Evolutionary conservation across 2,329 filamentous ascomycete genomes (phyloP).

Genomic region (Zarea fungicola): DNA sequence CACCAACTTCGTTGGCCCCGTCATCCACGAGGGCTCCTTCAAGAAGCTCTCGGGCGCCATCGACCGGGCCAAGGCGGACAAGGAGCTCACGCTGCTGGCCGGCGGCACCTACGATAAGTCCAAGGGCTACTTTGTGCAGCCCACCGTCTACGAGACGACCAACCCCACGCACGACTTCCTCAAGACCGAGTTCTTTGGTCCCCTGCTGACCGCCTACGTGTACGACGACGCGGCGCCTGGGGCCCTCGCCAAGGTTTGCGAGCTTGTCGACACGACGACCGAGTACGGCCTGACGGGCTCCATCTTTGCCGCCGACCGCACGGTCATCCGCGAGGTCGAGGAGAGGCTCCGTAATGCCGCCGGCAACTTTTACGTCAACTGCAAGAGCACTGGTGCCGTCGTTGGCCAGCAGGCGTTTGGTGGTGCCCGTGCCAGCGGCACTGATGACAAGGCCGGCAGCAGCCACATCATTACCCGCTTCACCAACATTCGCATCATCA

Average conservation of each 20-base stretch:
- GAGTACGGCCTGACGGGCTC: conserved; percentile 76
- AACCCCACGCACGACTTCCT: conserved; percentile 72
- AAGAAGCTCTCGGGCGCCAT: conserved; percentile 74
- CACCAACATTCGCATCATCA: conserved; percentile 62
- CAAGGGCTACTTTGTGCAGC: conserved; percentile 78
- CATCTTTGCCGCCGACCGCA: conserved; percentile 66
- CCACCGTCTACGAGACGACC: conserved; percentile 72
- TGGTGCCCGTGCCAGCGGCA: conserved; percentile 61
- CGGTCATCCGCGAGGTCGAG: conserved; percentile 62
- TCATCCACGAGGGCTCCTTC: conserved; percentile 79
- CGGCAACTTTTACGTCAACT: conserved; percentile 84
- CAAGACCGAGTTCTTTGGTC: conserved; percentile 76
- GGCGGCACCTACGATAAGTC: conserved; percentile 74
- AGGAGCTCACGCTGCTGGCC: conserved; percentile 64
- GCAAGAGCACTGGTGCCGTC: conserved; percentile 71
- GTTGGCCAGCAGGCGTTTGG: conserved; percentile 71
- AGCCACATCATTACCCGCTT: conserved; percentile 59
- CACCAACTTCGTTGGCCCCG: conserved; percentile 78
- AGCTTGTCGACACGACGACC: conserved; percentile 63
- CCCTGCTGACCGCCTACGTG: conserved; percentile 67
- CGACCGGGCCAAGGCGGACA: conserved; percentile 71
- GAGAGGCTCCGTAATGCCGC: conserved; percentile 66
- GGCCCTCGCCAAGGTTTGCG: conserved; percentile 55
- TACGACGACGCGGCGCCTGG: conserved; percentile 63
- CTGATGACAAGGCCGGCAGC: conserved; percentile 69